Base-by-base conservation (phyloP, 257 asterid species). In the Leonotis leonurus region DNA sequence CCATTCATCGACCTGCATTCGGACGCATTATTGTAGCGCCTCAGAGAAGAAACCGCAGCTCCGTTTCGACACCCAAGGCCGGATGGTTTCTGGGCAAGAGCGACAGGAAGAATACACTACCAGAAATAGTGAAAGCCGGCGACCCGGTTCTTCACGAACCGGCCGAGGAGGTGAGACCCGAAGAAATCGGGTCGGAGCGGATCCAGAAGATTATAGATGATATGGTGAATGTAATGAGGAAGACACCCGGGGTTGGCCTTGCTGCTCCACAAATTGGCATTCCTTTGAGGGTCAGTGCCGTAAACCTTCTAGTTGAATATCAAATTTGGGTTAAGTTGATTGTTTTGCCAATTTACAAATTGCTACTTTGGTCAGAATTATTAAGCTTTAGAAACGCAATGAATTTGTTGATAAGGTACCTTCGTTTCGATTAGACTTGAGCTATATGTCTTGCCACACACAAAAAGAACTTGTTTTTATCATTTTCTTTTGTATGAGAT, bases 181-280 rank as follows among this genome's bases (percentile, higher is more conserved):
- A 75, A 14, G 97, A 91, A 43, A 81, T 88, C 63, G 85, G 80
- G 73, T 88, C 95, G 71, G 85, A 84, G 39, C 83, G 92, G 70
- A 62, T 91, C 56, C 96, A 91, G 79, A 84, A 86, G 72, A 81
- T 91, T 4, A 75, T 91, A 30, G 95, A 86, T 52, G 97, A 86
- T 56, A 91, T 91, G 95, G 83, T 88, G 68, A 62, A 68, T 76
- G 95, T 74, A 52, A 86, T 88, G 98, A 70, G 96, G 27, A 71
- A 63, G 64, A 97, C 93, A 56, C 97, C 97, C 39, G 99, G 97
- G 25, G 99, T 92, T 73, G 97, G 99, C 56, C 95, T 89, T 70
- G 97, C 99, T 64, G 99, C 99, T 63, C 96, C 99, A 11, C 99
- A 92, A 49, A 86, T 92, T 73, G 99, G 99, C 18, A 76, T 89